Evolutionary conservation across 345 rosid species (phyloP).

Genomic region (Salix koriyanagi): DNA sequence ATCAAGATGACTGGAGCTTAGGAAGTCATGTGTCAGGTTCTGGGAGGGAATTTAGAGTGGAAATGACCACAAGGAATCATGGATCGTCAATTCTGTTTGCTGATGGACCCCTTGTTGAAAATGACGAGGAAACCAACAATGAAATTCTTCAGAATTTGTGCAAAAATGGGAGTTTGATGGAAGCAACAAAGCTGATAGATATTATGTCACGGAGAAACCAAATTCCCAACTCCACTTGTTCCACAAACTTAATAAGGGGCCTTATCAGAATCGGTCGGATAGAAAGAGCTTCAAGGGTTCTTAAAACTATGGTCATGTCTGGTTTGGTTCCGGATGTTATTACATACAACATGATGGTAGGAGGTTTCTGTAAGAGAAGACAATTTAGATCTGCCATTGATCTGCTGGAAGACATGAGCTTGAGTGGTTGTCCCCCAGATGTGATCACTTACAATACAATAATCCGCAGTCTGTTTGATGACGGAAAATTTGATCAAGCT

Average conservation of each 20-base stretch:
- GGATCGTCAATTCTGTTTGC: constrained; percentile 16
- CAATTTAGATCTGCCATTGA: constrained; percentile 45
- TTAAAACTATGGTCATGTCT: constrained; percentile 71
- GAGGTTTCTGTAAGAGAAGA: constrained; percentile 66
- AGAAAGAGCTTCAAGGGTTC: constrained; percentile 56
- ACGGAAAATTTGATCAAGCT: constrained; percentile 55
- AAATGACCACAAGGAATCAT: constrained; percentile 18
- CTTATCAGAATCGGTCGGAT: constrained; percentile 42
- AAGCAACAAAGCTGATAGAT: constrained; percentile 57
- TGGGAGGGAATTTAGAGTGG: constrained; percentile 28
- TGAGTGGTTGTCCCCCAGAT: constrained; percentile 76
- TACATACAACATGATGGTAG: constrained; percentile 73
- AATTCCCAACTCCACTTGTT: constrained; percentile 68
- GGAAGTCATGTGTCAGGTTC: constrained; percentile 16
- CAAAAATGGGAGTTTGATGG: constrained; percentile 44
- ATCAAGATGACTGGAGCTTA: constrained; percentile 39
- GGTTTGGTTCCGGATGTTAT: constrained; percentile 80
- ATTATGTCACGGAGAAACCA: constrained; percentile 71
- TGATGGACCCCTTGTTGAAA: constrained; percentile 51
- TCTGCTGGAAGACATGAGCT: constrained; percentile 68
- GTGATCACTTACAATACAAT: constrained; percentile 72
- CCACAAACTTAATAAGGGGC: constrained; percentile 69
- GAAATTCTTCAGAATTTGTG: constrained; percentile 56
- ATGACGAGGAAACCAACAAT: constrained; percentile 59
- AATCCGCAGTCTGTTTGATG: constrained; percentile 58